Evolutionary conservation across 306 rosid genomes (phyloP).

Genomic region (Hippophae rhamnoides): DNA sequence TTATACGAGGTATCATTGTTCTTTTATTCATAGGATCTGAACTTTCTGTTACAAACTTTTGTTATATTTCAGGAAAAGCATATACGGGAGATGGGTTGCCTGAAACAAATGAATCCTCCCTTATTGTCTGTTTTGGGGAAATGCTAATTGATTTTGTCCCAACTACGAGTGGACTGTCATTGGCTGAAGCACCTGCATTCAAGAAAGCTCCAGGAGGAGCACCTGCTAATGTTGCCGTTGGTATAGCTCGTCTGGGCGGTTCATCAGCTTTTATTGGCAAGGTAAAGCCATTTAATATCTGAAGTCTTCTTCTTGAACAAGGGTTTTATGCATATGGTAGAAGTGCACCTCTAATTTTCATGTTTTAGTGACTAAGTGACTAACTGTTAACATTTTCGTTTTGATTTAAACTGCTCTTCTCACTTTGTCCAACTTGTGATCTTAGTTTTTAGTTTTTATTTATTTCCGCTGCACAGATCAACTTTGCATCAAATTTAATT

Average conservation of each 20-base stretch:
- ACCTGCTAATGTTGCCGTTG: conserved; percentile 98
- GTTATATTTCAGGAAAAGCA: conserved; percentile 47
- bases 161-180: conserved; percentile 60
- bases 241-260: conserved; percentile 87
- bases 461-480: too few species aligned
- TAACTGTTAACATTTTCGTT: background rate
- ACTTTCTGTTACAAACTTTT: conserved; percentile 8
- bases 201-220: conserved; percentile 98
- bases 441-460: background rate
- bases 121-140: conserved; percentile 91
- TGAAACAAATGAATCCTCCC: conserved; percentile 63
- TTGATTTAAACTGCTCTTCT: background rate
- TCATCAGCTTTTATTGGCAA: conserved; percentile 91
- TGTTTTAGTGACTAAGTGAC: background rate
- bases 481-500: too few species aligned
- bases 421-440: background rate
- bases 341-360: background rate
- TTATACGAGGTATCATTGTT: background rate
- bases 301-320: conserved; percentile 12
- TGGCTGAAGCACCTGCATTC: conserved; percentile 89
- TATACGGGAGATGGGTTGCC: conserved; percentile 39
- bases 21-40: background rate
- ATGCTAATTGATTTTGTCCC: conserved; percentile 97
- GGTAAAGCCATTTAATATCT: conserved; percentile 31
- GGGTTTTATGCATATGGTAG: conserved; percentile 1